Percentiles rank a stretch among this genome's conserved stretches.
phyloP scores from a whole-genome alignment of 768 basidiomycete species.

The Hortiboletus flavorubellus region DNA sequence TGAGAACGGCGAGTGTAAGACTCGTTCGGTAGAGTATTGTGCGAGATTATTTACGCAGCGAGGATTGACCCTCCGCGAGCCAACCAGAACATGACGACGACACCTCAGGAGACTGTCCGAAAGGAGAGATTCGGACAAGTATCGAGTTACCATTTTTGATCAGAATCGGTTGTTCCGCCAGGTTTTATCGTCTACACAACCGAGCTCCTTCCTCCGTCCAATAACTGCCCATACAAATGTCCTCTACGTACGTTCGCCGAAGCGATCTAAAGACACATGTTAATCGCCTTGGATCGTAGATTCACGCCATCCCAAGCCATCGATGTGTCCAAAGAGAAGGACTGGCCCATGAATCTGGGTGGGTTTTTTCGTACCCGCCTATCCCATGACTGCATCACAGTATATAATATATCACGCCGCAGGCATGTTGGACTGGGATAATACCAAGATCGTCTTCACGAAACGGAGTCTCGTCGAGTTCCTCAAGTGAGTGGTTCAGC shows the following conservation, averaged over 20 bases:
- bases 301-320: constrained; percentile 55
- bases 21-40: neutral
- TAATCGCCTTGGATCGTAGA: constrained; percentile 32
- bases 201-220: neutral
- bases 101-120: neutral
- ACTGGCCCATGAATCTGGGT: constrained; percentile 72
- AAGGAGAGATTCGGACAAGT: neutral
- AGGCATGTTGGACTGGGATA: constrained; percentile 84
- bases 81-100: neutral
- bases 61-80: neutral
- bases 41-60: neutral
- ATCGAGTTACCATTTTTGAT: constrained; percentile 6
- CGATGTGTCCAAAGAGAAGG: constrained; percentile 64
- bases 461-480: constrained; percentile 76
- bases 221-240: constrained; percentile 10
- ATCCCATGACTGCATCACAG: neutral
- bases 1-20: neutral
- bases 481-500: constrained; percentile 51
- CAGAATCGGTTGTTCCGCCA: neutral
- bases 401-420: neutral
- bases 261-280: neutral
- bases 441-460: constrained; percentile 72
- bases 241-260: constrained; percentile 23
- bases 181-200: neutral
- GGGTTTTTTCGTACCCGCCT: constrained; percentile 12